Evolutionary conservation across 2,329 filamentous ascomycete genomes (phyloP).

Genomic region (Neurospora crassa): DNA sequence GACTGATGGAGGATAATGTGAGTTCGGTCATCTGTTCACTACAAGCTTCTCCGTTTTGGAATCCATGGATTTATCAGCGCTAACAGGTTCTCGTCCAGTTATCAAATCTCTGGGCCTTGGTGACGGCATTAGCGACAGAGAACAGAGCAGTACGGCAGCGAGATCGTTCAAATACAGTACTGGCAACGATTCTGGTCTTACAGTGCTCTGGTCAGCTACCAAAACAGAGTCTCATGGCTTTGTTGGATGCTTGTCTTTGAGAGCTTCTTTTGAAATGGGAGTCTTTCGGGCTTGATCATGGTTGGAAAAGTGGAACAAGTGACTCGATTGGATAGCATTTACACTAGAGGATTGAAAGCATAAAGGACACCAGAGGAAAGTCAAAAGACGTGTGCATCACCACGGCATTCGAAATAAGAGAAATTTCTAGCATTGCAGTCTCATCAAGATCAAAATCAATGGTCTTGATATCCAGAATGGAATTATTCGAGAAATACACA

Average conservation of each 20-base stretch:
- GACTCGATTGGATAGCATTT: neutral
- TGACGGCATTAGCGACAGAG: neutral
- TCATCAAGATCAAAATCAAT: neutral
- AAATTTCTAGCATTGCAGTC: neutral
- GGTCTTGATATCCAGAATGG: too few relatives aligned
- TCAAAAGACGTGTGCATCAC: neutral
- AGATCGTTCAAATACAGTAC: neutral
- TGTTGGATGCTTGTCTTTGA: neutral
- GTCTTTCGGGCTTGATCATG: neutral
- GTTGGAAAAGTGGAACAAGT: neutral
- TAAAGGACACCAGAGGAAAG: neutral
- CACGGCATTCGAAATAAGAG: neutral
- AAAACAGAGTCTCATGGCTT: neutral
- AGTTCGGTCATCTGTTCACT: neutral
- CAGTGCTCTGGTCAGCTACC: neutral
- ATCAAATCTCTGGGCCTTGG: neutral
- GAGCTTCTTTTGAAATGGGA: neutral
- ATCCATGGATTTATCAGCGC: neutral
- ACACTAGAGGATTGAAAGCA: too few relatives aligned
- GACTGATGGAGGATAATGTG: neutral
- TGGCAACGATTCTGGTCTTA: neutral
- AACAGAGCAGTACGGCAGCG: neutral
- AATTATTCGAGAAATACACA: too few relatives aligned
- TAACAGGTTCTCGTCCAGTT: neutral
- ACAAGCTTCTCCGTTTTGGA: too few relatives aligned